Evolutionary conservation across 2,329 filamentous ascomycete species (phyloP), one percentile per base, ranked within the genome.

Genomic region (Cordyceps cicadae): DNA sequence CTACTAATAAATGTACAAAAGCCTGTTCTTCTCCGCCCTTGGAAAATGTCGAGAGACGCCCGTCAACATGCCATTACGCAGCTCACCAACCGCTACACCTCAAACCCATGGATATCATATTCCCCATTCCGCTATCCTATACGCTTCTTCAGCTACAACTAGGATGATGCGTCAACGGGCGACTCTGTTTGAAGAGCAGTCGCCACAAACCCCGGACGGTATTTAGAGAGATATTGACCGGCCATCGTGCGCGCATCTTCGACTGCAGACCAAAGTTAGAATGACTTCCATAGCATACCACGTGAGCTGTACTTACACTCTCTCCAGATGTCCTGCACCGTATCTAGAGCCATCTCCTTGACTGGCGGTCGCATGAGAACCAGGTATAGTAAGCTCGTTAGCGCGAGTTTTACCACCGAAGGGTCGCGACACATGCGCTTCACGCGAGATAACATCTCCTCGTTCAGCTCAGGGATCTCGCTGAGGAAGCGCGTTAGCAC

Each of bases 401-500:
- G 72, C 11, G 85, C 84, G 51, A 88, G 74, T 62, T 80, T 81
- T 24, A 87, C 82, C 64, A 87, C 81, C 52, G 82, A 83, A 6
- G 86, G 86, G 69, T 89, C 85, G 52, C 83, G 79, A 67, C 86
- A 89, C 67, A 88, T 78, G 39, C 77, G 75, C 73, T 86, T 86
- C 41, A 97, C 85, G 54, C 89, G 83, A 52, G 86, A 80, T 2
- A 97, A 79, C 63, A 97, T 85, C 12, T 82, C 80, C 39, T 78
- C 73, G 63, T 86, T 90, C 39, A 99, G 79, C 48, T 89, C 87
- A 0, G 94, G 94, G 39, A 99, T 87, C 73, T 99, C 94, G 54
- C 91, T 92, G 50, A 99, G 76, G 70, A 97, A 96, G 41, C 94
- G 85, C 32, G 95, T 92, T 60, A 99, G 77, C 24, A 96, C 83